Conservation (phyloP, 2,329 filamentous ascomycete species). For the Aspergillus spinulosporus region DNA sequence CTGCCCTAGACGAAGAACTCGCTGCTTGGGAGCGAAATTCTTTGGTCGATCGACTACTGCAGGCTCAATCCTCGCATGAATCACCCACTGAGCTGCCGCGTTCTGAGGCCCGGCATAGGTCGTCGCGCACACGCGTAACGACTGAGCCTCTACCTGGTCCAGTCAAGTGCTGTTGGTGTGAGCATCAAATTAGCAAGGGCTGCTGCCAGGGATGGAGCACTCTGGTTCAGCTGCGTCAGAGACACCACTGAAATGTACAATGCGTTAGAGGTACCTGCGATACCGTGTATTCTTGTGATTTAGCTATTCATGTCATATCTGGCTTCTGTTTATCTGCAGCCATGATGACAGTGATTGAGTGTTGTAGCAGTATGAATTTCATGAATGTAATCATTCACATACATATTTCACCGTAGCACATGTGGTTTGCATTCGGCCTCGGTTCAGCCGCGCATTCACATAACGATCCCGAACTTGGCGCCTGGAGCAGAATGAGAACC, state of each 20-base stretch:
- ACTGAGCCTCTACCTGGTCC: slow-evolving; percentile 24
- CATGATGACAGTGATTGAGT: too few species aligned
- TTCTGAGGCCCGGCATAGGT: slow-evolving; percentile 9
- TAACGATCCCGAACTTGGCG: not conserved
- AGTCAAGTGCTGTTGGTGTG: slow-evolving; percentile 71
- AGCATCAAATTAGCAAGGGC: slow-evolving; percentile 66
- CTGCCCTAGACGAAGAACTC: not conserved
- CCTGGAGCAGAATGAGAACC: not conserved
- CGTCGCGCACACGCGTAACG: slow-evolving; percentile 3
- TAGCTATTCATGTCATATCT: too few species aligned
- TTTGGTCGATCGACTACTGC: not conserved
- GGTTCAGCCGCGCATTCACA: slow-evolving; percentile 4
- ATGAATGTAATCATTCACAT: not conserved
- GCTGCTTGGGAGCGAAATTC: not conserved
- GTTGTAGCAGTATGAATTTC: not conserved
- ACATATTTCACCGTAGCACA: not conserved
- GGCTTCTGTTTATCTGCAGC: too few species aligned
- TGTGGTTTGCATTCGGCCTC: slow-evolving; percentile 6
- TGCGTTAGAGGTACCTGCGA: not conserved
- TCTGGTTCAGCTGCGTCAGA: slow-evolving; percentile 65
- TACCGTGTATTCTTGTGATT: too few species aligned
- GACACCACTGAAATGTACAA: slow-evolving; percentile 38
- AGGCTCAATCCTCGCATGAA: not conserved
- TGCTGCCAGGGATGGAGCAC: slow-evolving; percentile 71
- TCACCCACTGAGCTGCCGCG: slow-evolving; percentile 1